Conservation (phyloP, 257 asterid species). For the Schizonepeta tenuifolia region DNA sequence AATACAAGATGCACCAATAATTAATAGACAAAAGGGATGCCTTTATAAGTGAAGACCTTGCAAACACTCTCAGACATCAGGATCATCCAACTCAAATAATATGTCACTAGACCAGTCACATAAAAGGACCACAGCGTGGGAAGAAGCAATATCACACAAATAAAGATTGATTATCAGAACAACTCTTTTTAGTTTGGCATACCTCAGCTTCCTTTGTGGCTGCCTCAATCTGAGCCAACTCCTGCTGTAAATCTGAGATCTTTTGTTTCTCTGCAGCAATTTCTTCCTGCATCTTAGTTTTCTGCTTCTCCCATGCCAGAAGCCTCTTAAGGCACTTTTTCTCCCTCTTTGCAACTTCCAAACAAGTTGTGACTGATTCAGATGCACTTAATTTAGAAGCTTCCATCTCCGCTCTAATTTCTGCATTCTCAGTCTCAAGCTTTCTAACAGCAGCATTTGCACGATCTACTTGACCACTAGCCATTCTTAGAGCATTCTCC, state of each 20-base stretch:
- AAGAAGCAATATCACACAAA: slow-evolving; percentile 9
- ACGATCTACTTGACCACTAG: slow-evolving; percentile 84
- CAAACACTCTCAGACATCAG: slow-evolving; percentile 1
- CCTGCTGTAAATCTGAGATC: slow-evolving; percentile 58
- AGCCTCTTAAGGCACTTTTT: slow-evolving; percentile 78
- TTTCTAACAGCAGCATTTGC: slow-evolving; percentile 78
- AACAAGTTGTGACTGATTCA: slow-evolving; percentile 69
- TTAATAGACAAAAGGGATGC: not conserved
- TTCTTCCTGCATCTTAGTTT: slow-evolving; percentile 86
- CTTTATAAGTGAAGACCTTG: not conserved
- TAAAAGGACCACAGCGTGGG: not conserved
- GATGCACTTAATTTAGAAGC: slow-evolving; percentile 92
- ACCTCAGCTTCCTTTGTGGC: slow-evolving; percentile 86
- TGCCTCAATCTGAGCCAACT: slow-evolving; percentile 63
- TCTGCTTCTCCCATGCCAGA: slow-evolving; percentile 88
- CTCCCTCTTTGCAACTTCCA: slow-evolving; percentile 91
- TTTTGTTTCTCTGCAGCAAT: slow-evolving; percentile 68
- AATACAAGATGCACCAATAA: slow-evolving; percentile 20
- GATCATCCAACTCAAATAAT: slow-evolving; percentile 8
- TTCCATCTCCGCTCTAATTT: slow-evolving; percentile 94
- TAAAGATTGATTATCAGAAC: slow-evolving; percentile 13
- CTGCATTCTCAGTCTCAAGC: slow-evolving; percentile 87
- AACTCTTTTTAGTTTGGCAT: slow-evolving; percentile 25
- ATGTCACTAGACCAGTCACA: slow-evolving; percentile 10
- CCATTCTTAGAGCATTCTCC: slow-evolving; percentile 86